Conservation (phyloP, 2,329 filamentous ascomycete genomes). For the Tricladium varicosporioides region DNA sequence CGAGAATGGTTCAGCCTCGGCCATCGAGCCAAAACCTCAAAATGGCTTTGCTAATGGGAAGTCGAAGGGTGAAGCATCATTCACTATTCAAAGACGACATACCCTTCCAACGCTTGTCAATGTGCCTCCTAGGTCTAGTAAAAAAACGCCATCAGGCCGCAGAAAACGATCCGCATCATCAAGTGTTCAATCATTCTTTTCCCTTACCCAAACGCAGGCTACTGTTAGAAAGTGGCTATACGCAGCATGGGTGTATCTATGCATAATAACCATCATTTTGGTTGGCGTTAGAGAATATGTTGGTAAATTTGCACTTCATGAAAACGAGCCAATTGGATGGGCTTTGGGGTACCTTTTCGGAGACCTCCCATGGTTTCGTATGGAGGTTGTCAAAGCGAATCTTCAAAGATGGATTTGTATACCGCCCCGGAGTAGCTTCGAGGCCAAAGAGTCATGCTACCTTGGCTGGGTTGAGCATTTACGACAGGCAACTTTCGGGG, state of each 20-base stretch:
- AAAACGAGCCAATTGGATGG: constrained; percentile 86
- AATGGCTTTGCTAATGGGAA: constrained; percentile 13
- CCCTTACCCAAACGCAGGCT: constrained; percentile 78
- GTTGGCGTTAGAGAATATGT: constrained; percentile 71
- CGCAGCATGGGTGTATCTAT: constrained; percentile 72
- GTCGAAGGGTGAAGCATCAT: constrained; percentile 34
- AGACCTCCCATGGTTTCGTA: constrained; percentile 69
- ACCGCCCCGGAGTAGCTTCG: constrained; percentile 45
- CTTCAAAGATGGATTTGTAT: constrained; percentile 75
- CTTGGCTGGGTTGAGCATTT: constrained; percentile 63
- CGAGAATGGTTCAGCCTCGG: constrained; percentile 25
- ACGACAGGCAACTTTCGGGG: constrained; percentile 64
- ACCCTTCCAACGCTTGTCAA: constrained; percentile 48
- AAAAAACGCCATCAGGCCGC: constrained; percentile 59
- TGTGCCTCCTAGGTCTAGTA: constrained; percentile 34
- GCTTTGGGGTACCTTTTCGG: constrained; percentile 86
- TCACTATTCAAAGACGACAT: constrained; percentile 40
- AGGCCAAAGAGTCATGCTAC: constrained; percentile 41
- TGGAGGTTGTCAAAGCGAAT: constrained; percentile 65
- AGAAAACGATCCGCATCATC: constrained; percentile 63
- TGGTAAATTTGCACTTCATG: constrained; percentile 61
- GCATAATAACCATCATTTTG: constrained; percentile 65
- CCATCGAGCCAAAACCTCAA: constrained; percentile 19
- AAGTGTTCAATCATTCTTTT: constrained; percentile 70
- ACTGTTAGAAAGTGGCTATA: constrained; percentile 78